Evolutionary conservation across 257 asterid species (phyloP).

Genomic region (Paulownia fortunei): DNA sequence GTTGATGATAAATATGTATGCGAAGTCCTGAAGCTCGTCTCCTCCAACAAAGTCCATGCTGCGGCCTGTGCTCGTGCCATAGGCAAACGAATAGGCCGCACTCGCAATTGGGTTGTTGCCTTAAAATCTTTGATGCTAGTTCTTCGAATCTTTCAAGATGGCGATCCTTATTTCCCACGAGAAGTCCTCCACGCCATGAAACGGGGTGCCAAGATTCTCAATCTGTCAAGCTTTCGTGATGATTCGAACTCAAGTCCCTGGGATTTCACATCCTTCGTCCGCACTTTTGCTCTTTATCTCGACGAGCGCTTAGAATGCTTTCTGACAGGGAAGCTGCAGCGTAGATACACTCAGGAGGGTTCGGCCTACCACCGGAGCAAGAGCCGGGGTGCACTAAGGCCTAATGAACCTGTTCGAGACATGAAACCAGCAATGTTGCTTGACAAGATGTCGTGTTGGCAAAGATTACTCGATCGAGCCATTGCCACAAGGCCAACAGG

Average conservation of each 20-base stretch:
- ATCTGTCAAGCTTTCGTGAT: conserved; percentile 70
- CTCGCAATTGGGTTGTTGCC: conserved; percentile 87
- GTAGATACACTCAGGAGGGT: conserved; percentile 40
- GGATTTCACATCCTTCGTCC: conserved; percentile 85
- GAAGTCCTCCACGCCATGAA: conserved; percentile 93
- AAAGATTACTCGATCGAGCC: conserved; percentile 73
- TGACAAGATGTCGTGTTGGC: conserved; percentile 76
- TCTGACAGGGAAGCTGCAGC: conserved; percentile 75
- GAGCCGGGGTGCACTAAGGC: conserved; percentile 29
- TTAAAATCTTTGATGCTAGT: conserved; percentile 77
- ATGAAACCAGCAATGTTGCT: conserved; percentile 82
- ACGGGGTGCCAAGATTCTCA: conserved; percentile 78
- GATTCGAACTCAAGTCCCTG: conserved; percentile 84
- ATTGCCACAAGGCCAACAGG: conserved; percentile 82
- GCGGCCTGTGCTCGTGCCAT: conserved; percentile 79
- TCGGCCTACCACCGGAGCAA: conserved; percentile 30
- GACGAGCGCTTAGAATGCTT: conserved; percentile 88
- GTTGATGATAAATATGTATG: conserved; percentile 60
- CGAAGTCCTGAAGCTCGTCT: conserved; percentile 66
- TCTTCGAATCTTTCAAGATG: conserved; percentile 83
- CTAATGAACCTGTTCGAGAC: conserved; percentile 58
- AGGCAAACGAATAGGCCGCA: conserved; percentile 84
- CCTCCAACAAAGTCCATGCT: conserved; percentile 69
- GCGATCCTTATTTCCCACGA: conserved; percentile 88
- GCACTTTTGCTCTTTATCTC: conserved; percentile 81